phyloP scores from a whole-genome alignment of 2,329 filamentous ascomycete species.

The Claviceps digitariae region DNA sequence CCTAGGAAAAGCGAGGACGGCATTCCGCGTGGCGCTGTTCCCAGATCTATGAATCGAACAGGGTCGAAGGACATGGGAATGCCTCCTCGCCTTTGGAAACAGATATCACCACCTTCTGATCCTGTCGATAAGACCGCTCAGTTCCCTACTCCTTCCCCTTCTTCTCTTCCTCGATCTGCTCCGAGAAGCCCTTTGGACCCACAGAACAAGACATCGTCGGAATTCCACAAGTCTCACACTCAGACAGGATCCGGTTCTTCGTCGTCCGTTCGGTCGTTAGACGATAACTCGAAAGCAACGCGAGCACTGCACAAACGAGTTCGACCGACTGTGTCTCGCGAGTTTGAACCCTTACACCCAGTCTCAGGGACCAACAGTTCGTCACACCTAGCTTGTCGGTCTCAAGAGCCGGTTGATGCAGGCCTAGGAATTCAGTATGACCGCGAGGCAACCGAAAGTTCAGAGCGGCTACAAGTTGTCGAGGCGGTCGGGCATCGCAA shows the following conservation, averaged over 20 bases:
- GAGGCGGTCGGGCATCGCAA: conserved; percentile 28
- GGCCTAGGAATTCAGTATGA: conserved; percentile 24
- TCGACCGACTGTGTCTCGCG: conserved; percentile 11
- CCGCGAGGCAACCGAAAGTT: conserved; percentile 28
- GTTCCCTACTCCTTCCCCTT: conserved; percentile 10
- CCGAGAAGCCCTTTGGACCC: conserved; percentile 19
- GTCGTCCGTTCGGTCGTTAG: conserved; percentile 21
- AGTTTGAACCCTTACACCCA: conserved; percentile 25
- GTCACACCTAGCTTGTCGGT: conserved; percentile 21
- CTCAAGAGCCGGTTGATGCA: conserved; percentile 22
- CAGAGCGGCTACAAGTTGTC: conserved; percentile 27
- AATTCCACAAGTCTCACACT: conserved; percentile 17
- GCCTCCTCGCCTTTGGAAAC: conserved; percentile 7
- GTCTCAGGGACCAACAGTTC: conserved; percentile 27
- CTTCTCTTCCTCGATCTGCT: conserved; percentile 13
- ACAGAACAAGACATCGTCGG: conserved; percentile 24
- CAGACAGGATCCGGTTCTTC: conserved; percentile 21
- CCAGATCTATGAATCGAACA: conserved; percentile 12
- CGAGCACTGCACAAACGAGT: neutral
- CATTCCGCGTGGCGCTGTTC: conserved; percentile 9
- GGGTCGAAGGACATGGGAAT: conserved; percentile 10
- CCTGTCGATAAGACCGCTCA: conserved; percentile 12
- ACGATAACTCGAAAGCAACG: conserved; percentile 21
- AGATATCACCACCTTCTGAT: conserved; percentile 9
- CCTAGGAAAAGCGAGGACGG: conserved; percentile 15